phyloP scores from a whole-genome alignment of 2,329 filamentous ascomycete species.

The Phialophora macrospora region DNA sequence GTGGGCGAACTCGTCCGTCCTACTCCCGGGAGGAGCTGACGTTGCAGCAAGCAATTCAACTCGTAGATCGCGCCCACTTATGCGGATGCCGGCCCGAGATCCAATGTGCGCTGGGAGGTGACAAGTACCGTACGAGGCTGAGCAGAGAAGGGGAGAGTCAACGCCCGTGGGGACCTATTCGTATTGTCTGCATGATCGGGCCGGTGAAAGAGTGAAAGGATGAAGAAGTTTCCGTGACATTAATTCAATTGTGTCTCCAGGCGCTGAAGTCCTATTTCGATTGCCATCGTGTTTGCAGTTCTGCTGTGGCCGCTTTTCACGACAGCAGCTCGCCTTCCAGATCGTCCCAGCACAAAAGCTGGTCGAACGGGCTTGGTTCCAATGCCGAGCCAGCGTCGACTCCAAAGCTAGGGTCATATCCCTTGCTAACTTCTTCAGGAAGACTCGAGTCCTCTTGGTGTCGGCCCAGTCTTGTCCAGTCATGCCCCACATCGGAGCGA shows the following conservation, averaged over 20 bases:
- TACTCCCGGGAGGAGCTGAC: background rate
- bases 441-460: background rate
- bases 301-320: background rate
- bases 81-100: too few relatives aligned
- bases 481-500: background rate
- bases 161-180: background rate
- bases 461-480: background rate
- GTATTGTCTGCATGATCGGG: background rate
- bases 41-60: background rate
- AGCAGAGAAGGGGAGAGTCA: background rate
- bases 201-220: background rate
- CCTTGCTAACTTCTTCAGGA: background rate
- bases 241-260: background rate
- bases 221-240: background rate
- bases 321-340: slow-evolving; percentile 3
- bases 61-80: background rate
- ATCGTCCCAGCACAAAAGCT: slow-evolving; percentile 18
- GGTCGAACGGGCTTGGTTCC: slow-evolving; percentile 12
- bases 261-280: background rate
- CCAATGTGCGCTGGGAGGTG: background rate
- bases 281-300: background rate
- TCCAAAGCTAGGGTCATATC: background rate
- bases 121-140: background rate
- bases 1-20: background rate
- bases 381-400: background rate